Evolutionary conservation across 306 rosid genomes (phyloP), one percentile per base, ranked within the genome.

Genomic region (Rubus parviflorus): DNA sequence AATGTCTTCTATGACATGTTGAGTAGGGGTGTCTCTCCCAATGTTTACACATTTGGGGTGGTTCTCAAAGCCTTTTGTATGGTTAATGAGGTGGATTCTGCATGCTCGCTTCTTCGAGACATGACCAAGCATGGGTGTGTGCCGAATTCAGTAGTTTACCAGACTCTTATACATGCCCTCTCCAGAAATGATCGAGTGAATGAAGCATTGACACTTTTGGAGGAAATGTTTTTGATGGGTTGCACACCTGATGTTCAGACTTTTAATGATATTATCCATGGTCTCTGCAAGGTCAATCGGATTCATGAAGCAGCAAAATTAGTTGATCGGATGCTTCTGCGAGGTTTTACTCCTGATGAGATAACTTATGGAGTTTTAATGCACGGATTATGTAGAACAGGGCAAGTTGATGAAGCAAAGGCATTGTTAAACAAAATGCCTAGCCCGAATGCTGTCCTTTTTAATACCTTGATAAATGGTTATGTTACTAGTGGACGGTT

Each of bases 181-280:
- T 85, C 90, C 23, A 85, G 82, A 82, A 92, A 69, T 78, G 85
- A 87, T 40, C 83, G 86, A 64, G 93, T 87, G 51, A 87, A 58
- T 81, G 97, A 95, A 66, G 96, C 97, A 1, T n/a, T 81, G 84
- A 85, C 43, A 70, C 90, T 95, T 51, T 82, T 95, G 72, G 97
- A 93, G 77, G 98, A 95, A 77, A 92, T 95, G 98, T 82, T 89
- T 80, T 77, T 92, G 81, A 95, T 95, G 97, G 93, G 96, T 19
- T 95, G 98, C 76, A 68, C 84, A 68, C 97, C 97, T 72, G 97
- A 95, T 80, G 96, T 92, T 74, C 89, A 89, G 89, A 95, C 98
- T 73, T 85, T 95, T 77, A 88, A 89, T 80, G 96, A 95, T 86
- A 86, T 90, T 66, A 86, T 92, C 75, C 88, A 82, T 78, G 98